phyloP scores from a whole-genome alignment of 2,329 filamentous ascomycete species.

The Monosporascus ibericus region DNA sequence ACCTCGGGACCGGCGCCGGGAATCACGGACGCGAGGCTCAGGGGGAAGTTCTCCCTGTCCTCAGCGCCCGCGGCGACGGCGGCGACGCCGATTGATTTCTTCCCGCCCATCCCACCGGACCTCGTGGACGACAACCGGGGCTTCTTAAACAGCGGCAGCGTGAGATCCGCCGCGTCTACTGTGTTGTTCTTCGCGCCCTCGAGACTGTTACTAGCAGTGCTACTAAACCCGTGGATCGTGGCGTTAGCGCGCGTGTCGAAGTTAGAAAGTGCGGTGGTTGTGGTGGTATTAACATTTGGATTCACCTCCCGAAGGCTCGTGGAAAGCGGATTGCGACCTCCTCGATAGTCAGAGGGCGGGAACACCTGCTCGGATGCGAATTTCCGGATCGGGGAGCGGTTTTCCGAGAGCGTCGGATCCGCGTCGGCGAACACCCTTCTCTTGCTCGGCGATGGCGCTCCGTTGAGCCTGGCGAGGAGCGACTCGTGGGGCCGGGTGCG shows the following conservation, averaged over 20 bases:
- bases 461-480: conserved; percentile 37
- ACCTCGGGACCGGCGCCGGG: conserved; percentile 26
- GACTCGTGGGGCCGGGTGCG: conserved; percentile 53
- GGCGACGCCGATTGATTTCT: conserved; percentile 19
- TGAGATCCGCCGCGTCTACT: conserved; percentile 23
- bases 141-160: conserved; percentile 43
- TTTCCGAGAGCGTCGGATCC: conserved; percentile 18
- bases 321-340: conserved; percentile 24
- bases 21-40: conserved; percentile 15
- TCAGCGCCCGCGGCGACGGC: conserved; percentile 24
- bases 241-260: conserved; percentile 39
- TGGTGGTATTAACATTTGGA: conserved; percentile 41
- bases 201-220: conserved; percentile 7
- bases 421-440: conserved; percentile 36
- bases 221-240: conserved; percentile 27
- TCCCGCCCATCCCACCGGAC: conserved; percentile 25
- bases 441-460: conserved; percentile 27
- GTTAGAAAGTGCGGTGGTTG: conserved; percentile 17
- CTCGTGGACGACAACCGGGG: conserved; percentile 29
- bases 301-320: conserved; percentile 51
- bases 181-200: conserved; percentile 7
- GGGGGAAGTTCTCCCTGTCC: conserved; percentile 47
- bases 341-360: conserved; percentile 8
- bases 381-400: conserved; percentile 19
- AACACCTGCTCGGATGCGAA: conserved; percentile 14